Evolutionary conservation across 2,329 filamentous ascomycete genomes (phyloP).

Genomic region (Penicillium thymicola): DNA sequence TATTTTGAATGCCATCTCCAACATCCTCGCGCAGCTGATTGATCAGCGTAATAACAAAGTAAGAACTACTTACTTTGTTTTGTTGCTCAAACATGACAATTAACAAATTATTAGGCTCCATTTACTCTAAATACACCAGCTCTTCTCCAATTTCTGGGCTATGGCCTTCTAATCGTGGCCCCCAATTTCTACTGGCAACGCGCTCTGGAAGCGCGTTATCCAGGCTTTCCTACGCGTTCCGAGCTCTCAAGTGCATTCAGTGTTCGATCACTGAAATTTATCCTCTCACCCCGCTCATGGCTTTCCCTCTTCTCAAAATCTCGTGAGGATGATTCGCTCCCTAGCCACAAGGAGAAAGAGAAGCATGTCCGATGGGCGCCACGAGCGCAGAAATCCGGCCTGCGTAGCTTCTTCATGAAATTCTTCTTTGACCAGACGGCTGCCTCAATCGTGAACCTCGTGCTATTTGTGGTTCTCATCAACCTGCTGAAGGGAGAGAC

Average conservation of each 20-base stretch:
- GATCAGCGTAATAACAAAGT: slow-evolving; percentile 36
- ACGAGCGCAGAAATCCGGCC: slow-evolving; percentile 38
- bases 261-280: slow-evolving; percentile 4
- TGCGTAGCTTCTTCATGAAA: slow-evolving; percentile 50
- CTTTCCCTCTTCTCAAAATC: slow-evolving; percentile 6
- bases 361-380: slow-evolving; percentile 16
- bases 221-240: slow-evolving; percentile 53
- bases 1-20: slow-evolving; percentile 38
- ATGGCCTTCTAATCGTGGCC: slow-evolving; percentile 68
- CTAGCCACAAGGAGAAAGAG: slow-evolving; percentile 22
- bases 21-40: slow-evolving; percentile 39
- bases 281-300: slow-evolving; percentile 13
- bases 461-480: slow-evolving; percentile 56
- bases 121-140: slow-evolving; percentile 64
- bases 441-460: slow-evolving; percentile 55
- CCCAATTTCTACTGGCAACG: slow-evolving; percentile 87
- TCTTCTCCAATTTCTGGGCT: slow-evolving; percentile 74
- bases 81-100: neutral
- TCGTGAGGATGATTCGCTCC: slow-evolving; percentile 11
- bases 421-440: slow-evolving; percentile 58
- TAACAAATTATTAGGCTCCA: slow-evolving; percentile 46
- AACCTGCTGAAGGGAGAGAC: slow-evolving; percentile 40
- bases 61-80: slow-evolving; percentile 1
- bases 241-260: slow-evolving; percentile 17
- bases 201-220: slow-evolving; percentile 71